Base-by-base conservation (phyloP, 257 asterid genomes). In the Craterostigma plantagineum region DNA sequence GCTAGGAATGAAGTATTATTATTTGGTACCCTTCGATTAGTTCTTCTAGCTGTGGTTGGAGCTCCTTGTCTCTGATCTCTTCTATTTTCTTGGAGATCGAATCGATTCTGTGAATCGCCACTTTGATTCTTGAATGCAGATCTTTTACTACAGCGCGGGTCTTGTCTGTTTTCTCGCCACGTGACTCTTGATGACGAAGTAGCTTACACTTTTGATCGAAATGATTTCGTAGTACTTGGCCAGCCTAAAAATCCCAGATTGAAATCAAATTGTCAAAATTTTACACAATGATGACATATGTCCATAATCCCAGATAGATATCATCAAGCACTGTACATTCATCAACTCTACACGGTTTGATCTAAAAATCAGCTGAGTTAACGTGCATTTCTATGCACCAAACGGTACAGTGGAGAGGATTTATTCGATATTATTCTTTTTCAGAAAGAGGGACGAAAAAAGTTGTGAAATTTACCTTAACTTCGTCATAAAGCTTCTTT, bases 21-120 rank as follows among this genome's bases (percentile, higher is more conserved):
- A 54, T 36, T 42, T 48, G 75, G 14, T 72, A 79, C 99, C 99
- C 94, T 50, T 77, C 84, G 13, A 90, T 83, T 67, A 90, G 65
- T 68, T 83, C 99, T 72, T 90, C 95, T 9, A 90, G 86, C 63
- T 90, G 99, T 37, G 92, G 99, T 63, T 79, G 94, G 43, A 90
- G 92, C 60, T 83, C 94, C 16, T 67, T 50, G 53, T 90, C 95
- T 68, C 95, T 65, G 38, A 90, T 63, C 42, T 79, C 94, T 70
- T 90, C 98, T 0, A 90, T 83, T 47, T 79, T 77, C 71, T 73
- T 77, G 0, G 95, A 79, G 46, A 90, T 71, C 4, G 91, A 72
- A 66, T 72, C 66, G 38, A 83, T 83, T 64, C 95, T 68, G 34
- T 83, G 95, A 36, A 90, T 71, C 45, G 99, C 92, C 59, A 90